A percentile compares a stretch with the other conserved stretches of the same genome.
phyloP scores from a whole-genome alignment of 169 alveolate species.

The Cystoisospora suis region DNA sequence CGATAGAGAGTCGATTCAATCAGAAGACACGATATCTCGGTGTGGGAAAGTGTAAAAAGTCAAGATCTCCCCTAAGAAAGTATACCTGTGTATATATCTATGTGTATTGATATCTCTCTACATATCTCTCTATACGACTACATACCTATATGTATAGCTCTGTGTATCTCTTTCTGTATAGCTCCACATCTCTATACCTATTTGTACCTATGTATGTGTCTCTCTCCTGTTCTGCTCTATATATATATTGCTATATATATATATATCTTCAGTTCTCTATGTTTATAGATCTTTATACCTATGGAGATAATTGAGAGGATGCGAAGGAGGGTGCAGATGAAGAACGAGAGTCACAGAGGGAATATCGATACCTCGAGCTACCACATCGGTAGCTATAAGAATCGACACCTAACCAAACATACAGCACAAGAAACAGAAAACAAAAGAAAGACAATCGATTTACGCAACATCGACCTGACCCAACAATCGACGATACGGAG shows the following conservation, averaged over 20 bases:
- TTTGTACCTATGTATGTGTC: background rate
- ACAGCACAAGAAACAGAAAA: background rate
- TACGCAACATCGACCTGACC: too few species aligned
- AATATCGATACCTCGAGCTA: conserved; percentile 98
- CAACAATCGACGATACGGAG: too few species aligned
- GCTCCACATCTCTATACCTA: background rate
- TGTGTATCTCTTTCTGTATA: background rate
- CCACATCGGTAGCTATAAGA: conserved; percentile 98
- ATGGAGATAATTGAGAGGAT: conserved; percentile 44
- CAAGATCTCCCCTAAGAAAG: too few species aligned
- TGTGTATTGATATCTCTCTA: too few species aligned
- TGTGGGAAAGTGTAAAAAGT: too few species aligned
- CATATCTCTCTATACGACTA: too few species aligned
- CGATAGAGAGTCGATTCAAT: too few species aligned
- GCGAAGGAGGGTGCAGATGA: conserved; percentile 76
- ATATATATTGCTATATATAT: too few species aligned
- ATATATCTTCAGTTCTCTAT: background rate
- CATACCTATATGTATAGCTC: background rate
- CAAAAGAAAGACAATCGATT: too few species aligned
- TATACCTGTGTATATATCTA: too few species aligned
- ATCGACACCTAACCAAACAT: conserved; percentile 63
- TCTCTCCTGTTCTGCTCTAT: background rate
- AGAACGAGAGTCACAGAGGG: conserved; percentile 86
- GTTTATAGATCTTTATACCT: background rate
- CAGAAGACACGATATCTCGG: too few species aligned